Conservation (phyloP, 1,284 basidiomycete genomes). For the Psilocybe mexicana region DNA sequence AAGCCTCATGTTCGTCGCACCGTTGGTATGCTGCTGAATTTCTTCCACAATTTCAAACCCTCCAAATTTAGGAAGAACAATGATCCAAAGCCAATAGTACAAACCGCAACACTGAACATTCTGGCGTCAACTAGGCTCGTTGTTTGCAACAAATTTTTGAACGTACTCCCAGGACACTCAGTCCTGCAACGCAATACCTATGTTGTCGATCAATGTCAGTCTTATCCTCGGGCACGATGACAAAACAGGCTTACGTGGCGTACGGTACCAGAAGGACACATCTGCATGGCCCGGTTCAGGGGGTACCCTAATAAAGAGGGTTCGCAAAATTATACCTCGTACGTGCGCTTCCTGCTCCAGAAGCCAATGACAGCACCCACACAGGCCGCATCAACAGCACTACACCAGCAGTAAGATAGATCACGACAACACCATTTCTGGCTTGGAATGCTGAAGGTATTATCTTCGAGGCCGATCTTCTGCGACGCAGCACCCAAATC, state of each 20-base stretch:
- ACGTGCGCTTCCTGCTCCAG: neutral
- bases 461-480: constrained; percentile 21
- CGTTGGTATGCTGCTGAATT: constrained; percentile 31
- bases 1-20: constrained; percentile 30
- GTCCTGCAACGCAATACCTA: constrained; percentile 29
- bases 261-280: constrained; percentile 31
- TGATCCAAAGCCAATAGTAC: constrained; percentile 37
- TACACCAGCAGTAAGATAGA: constrained; percentile 28
- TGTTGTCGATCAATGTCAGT: neutral
- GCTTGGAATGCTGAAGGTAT: constrained; percentile 27
- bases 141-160: neutral
- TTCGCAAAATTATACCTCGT: neutral
- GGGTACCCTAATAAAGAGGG: constrained; percentile 25
- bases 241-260: constrained; percentile 25
- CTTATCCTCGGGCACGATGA: neutral
- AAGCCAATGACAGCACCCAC: neutral
- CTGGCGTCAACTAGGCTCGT: neutral
- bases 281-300: constrained; percentile 31
- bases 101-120: constrained; percentile 29
- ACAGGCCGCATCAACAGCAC: constrained; percentile 31
- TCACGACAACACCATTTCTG: constrained; percentile 21
- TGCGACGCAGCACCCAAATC: constrained; percentile 30
- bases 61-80: constrained; percentile 29
- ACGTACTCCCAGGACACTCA: constrained; percentile 29
- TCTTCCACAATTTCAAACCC: constrained; percentile 34